Evolutionary conservation across 2,329 filamentous ascomycete genomes (phyloP), one percentile per base, ranked within the genome.

Genomic region (Pyricularia grisea): DNA sequence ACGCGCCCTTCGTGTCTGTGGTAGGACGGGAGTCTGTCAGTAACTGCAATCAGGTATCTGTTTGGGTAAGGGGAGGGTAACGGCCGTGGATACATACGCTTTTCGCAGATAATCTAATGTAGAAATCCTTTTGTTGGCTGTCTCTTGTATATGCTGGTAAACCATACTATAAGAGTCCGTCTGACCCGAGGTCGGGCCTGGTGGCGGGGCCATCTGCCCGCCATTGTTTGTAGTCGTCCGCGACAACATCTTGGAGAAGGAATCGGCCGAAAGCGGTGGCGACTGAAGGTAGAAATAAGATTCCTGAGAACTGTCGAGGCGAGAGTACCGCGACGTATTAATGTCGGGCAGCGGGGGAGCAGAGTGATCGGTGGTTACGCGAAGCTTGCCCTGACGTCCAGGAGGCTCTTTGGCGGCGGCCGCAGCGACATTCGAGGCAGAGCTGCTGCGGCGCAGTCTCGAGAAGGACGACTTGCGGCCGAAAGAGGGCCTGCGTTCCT

Each of bases 61-160:
- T n/a, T 65, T 2, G 4, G 10, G 66, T 17, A 36, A 25, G 25
- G n/a, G 33, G 31, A 50, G 33, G 12, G 33, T 36, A 36, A 50
- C 50, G 58, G 17, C 42, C 6, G 42, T 12, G 61, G 14, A 27
- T 50, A 85, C 92, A 74, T 81, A 97, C 93, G 93, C 91, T 81
- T 96, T 97, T 71, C 94, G 88, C 72, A 99, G 79, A 77, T 99
- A 99, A 74, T 97, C 92, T 61, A 99, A 79, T 0, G 95, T 98
- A 1, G 93, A 93, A 82, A 99, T 97, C 73, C 95, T 87, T 82
- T 99, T 99, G 70, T 90, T 90, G 55, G 92, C 91, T 74, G 92
- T 87, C 70, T 98, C 94, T 70, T 94, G 92, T 71, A 99, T 86
- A 73, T 90, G 88, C 72, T 85, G 83, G 70, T 87, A 81, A 33